These are phyloP conservation scores for Gremmenia infestans DNA, from an alignment of 2,329 filamentous ascomycete species.

Conservation along the genomic window DNA sequence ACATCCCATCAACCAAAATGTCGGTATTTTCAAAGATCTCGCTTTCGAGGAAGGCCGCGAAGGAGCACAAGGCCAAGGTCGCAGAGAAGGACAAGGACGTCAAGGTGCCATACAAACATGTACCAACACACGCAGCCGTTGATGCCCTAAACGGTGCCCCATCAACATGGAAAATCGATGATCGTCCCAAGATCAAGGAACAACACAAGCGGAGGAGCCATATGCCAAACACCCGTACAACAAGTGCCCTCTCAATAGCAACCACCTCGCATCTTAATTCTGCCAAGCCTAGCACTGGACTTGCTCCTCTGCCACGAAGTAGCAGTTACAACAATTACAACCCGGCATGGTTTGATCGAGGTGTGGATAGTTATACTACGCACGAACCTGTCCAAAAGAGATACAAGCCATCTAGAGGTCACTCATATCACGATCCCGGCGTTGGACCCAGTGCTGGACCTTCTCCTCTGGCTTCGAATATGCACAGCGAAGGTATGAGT, in stretches of 20 bases:
- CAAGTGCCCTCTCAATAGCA: slow-evolving; percentile 18
- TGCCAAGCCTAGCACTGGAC: slow-evolving; percentile 11
- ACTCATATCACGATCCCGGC: slow-evolving; percentile 27
- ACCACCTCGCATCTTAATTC: slow-evolving; percentile 16
- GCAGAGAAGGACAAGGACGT: slow-evolving; percentile 40
- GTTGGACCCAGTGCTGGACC: slow-evolving; percentile 21
- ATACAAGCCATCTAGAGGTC: slow-evolving; percentile 15
- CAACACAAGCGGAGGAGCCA: slow-evolving; percentile 28
- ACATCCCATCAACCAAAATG: slow-evolving; percentile 35
- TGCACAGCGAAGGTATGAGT: slow-evolving; percentile 26
- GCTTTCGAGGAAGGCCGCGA: slow-evolving; percentile 49
- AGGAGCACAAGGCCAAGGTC: slow-evolving; percentile 47
- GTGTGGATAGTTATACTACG: slow-evolving; percentile 15
- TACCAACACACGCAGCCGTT: slow-evolving; percentile 56
- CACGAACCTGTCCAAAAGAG: slow-evolving; percentile 9
- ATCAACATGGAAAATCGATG: slow-evolving; percentile 43
- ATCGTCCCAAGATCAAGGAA: slow-evolving; percentile 28
- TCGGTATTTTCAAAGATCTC: slow-evolving; percentile 52
- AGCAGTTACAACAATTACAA: slow-evolving; percentile 26
- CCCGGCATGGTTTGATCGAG: slow-evolving; percentile 26
- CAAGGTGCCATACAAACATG: slow-evolving; percentile 50
- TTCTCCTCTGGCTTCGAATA: slow-evolving; percentile 25
- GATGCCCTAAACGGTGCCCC: slow-evolving; percentile 54
- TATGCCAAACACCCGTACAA: slow-evolving; percentile 23
- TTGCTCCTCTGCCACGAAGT: slow-evolving; percentile 18